phyloP scores from a whole-genome alignment of 192 early-diverging fungal genomes.

The Linnemannia schmuckeri region DNA sequence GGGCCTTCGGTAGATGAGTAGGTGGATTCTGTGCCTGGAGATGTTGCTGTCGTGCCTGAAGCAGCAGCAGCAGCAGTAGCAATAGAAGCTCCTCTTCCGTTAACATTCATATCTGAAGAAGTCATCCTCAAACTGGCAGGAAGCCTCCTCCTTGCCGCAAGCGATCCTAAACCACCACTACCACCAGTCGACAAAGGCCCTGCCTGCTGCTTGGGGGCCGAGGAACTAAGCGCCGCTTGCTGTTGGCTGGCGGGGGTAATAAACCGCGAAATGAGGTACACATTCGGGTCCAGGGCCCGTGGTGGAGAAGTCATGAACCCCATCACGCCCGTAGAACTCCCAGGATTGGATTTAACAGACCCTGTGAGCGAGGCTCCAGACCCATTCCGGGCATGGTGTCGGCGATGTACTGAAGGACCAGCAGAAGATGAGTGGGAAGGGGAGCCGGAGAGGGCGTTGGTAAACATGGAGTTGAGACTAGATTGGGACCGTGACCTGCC shows the following conservation, averaged over 20 bases:
- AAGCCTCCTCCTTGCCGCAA: constrained; percentile 7
- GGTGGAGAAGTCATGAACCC: constrained; percentile 8
- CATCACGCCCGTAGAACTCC: neutral
- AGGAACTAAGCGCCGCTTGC: neutral
- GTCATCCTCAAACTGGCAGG: constrained; percentile 35
- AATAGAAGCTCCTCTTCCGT: neutral
- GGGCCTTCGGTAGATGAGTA: constrained; percentile 1
- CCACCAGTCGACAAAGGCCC: neutral
- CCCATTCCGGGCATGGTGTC: neutral
- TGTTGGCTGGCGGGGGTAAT: neutral
- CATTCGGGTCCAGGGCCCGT: neutral
- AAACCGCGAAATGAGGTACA: constrained; percentile 29
- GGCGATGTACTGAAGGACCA: neutral
- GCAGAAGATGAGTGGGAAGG: neutral
- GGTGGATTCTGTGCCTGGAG: neutral
- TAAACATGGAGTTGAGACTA: neutral
- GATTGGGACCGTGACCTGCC: constrained; percentile 20
- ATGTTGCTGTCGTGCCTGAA: neutral
- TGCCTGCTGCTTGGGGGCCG: neutral
- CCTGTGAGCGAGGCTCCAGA: constrained; percentile 2
- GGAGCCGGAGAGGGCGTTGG: neutral
- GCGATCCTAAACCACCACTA: neutral
- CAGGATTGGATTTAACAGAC: neutral
- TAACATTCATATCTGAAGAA: neutral
- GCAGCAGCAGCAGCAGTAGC: neutral